Evolutionary conservation across 176 grass and related monocot species (phyloP).

Genomic region (Oryza meridionalis): DNA sequence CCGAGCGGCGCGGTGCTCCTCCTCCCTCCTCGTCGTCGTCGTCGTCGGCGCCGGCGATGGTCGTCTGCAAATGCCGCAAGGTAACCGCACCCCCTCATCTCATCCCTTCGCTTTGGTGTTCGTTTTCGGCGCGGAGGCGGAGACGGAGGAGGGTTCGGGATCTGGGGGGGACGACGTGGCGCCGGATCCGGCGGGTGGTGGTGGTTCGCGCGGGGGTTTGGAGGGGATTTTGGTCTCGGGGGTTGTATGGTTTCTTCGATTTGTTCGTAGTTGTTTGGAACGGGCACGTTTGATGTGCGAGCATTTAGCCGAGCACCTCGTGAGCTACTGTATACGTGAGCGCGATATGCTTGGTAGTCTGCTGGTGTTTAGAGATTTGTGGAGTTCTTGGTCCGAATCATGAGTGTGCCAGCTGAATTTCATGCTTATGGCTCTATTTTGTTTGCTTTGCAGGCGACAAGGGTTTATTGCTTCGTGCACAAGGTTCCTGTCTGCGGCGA

Average conservation of each 20-base stretch:
- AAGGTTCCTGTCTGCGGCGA: slow-evolving; percentile 92
- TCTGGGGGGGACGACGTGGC: slow-evolving; percentile 12
- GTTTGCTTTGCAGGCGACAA: slow-evolving; percentile 75
- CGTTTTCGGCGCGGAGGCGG: too few species aligned
- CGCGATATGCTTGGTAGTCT: background rate
- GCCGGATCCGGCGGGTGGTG: slow-evolving; percentile 10
- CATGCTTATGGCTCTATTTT: slow-evolving; percentile 22
- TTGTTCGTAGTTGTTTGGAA: background rate
- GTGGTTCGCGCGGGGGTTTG: background rate
- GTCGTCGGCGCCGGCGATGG: slow-evolving; percentile 50
- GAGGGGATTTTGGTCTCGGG: slow-evolving; percentile 15
- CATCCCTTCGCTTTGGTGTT: background rate
- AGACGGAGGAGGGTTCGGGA: slow-evolving; percentile 27
- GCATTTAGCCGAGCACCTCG: background rate
- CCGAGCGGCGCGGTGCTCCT: background rate
- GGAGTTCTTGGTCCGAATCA: background rate
- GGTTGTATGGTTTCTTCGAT: background rate
- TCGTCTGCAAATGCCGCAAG: slow-evolving; percentile 99
- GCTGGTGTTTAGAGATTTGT: slow-evolving; percentile 30
- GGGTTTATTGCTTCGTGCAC: slow-evolving; percentile 98
- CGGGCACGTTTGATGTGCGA: background rate
- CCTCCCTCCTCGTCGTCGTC: too few species aligned
- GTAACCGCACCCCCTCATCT: slow-evolving; percentile 20
- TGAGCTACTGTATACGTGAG: background rate
- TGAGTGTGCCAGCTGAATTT: slow-evolving; percentile 10